Conservation (phyloP, 2,329 filamentous ascomycete species). For the Diaporthe citri region DNA sequence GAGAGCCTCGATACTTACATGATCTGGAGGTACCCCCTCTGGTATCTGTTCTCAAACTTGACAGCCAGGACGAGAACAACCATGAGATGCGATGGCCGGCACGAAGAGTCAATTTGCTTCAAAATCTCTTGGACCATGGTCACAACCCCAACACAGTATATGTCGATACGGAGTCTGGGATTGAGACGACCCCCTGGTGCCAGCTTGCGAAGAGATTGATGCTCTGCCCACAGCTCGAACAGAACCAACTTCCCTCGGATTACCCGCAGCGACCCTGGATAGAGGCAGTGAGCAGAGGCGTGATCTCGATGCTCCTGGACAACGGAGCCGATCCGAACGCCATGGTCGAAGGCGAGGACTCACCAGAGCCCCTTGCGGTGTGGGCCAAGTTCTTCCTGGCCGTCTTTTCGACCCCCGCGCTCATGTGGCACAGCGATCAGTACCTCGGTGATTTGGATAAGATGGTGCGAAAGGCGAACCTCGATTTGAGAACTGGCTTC, state of each 20-base stretch:
- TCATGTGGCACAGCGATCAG: not conserved
- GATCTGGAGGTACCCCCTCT: not conserved
- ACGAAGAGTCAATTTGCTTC: slow-evolving; percentile 5
- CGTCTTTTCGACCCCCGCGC: not conserved
- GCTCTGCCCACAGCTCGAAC: slow-evolving; percentile 5
- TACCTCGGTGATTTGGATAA: not conserved
- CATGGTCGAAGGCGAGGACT: slow-evolving; percentile 5
- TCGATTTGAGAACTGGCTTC: not conserved
- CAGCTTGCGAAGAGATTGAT: slow-evolving; percentile 1
- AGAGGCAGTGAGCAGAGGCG: not conserved
- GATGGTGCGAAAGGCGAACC: not conserved
- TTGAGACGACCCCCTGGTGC: not conserved
- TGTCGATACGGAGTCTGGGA: not conserved
- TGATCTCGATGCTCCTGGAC: not conserved
- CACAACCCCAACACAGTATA: not conserved
- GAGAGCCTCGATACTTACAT: not conserved
- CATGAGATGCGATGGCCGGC: not conserved
- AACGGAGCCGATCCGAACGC: not conserved
- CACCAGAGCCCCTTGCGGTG: not conserved
- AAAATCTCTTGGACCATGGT: not conserved
- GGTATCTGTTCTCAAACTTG: not conserved
- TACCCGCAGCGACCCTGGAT: not conserved
- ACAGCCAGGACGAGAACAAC: not conserved
- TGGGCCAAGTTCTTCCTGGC: slow-evolving; percentile 15
- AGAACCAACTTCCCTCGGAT: not conserved